phyloP scores from a whole-genome alignment of 768 basidiomycete genomes.

The Basidioascus undulatus region DNA sequence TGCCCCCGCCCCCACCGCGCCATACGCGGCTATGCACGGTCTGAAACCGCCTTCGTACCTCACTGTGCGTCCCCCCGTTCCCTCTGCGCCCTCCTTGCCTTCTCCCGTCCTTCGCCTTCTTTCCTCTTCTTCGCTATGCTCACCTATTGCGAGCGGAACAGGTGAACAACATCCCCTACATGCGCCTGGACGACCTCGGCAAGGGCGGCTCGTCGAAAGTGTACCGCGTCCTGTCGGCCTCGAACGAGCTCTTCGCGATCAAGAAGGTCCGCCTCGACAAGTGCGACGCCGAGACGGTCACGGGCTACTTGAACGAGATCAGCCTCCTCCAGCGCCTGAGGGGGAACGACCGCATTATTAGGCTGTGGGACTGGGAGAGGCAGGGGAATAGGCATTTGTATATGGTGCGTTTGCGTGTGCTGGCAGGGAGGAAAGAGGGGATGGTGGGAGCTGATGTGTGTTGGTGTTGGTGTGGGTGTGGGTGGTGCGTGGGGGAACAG shows the following conservation, averaged over 20 bases:
- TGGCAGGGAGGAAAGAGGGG: not conserved
- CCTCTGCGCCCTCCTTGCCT: too few relatives aligned
- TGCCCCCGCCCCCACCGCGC: not conserved
- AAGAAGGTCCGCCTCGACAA: conserved; percentile 80
- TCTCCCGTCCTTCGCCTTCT: not conserved
- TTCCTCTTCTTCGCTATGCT: not conserved
- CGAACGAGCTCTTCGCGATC: conserved; percentile 62
- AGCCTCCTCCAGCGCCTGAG: conserved; percentile 74
- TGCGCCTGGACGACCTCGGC: conserved; percentile 67
- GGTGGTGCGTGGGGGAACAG: conserved; percentile 8
- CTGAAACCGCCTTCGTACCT: not conserved
- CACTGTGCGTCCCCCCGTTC: too few relatives aligned
- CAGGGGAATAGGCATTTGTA: conserved; percentile 50
- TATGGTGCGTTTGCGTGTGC: conserved; percentile 22
- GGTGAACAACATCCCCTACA: conserved; percentile 66
- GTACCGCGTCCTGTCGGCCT: conserved; percentile 58
- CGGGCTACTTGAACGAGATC: conserved; percentile 90
- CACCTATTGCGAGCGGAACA: too few relatives aligned
- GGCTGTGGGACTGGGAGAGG: conserved; percentile 72
- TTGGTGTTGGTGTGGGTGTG: not conserved
- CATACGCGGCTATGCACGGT: not conserved
- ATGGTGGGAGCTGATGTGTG: not conserved
- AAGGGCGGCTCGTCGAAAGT: conserved; percentile 91
- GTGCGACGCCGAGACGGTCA: conserved; percentile 68
- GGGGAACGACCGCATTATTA: conserved; percentile 78